Evolutionary conservation across 495 filamentous ascomycete species (phyloP), one percentile per base, ranked within the genome.

Genomic region (Aspergillus cavernicola): DNA sequence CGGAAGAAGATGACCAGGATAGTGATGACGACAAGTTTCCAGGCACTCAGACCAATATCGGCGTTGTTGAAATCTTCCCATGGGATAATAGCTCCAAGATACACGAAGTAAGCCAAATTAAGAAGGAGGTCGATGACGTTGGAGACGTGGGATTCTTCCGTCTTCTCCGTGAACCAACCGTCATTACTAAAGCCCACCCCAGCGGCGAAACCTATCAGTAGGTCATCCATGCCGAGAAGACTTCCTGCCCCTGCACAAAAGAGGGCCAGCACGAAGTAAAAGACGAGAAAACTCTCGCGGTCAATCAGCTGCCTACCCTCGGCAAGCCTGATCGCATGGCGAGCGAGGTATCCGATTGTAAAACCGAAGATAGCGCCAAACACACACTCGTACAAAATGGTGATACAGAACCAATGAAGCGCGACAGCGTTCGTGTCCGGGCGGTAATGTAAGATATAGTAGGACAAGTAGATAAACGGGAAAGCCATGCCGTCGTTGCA

Each of bases 401-500:
- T 95, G 57, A 85, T 79, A 56, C 88, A 88, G 61, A 97, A 84
- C 90, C 92, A 99, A 66, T 97, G 81, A 48, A 86, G 82, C 11
- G 89, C 79, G 22, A 96, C 88, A 43, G 86, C 63, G 35, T 71
- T 70, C 6, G 85, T 78, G 57, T 89, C 65, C 3, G 82, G 83
- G 47, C 85, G 73, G 63, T 92, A 95, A 18, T 83, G 81, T 51
- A 96, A 88, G 50, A 97, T 80, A 61, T 97, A 97, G 40, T 95
- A 76, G 2, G 86, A 81, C 13, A 97, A 79, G 67, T 97, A 99
- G 65, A 99, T 85, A 71, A 99, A 99, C 6, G 95, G 95, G 70
- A 99, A 99, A 15, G 95, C 93, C 95, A 97, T 97, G 70, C 95
- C 95, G 67, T 99, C 95, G 74, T 99, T 99, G 77, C 95, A 99